These are phyloP conservation scores for Clavariopsis aquatica DNA, from an alignment of 495 filamentous ascomycete genomes.

Conservation along the genomic window DNA sequence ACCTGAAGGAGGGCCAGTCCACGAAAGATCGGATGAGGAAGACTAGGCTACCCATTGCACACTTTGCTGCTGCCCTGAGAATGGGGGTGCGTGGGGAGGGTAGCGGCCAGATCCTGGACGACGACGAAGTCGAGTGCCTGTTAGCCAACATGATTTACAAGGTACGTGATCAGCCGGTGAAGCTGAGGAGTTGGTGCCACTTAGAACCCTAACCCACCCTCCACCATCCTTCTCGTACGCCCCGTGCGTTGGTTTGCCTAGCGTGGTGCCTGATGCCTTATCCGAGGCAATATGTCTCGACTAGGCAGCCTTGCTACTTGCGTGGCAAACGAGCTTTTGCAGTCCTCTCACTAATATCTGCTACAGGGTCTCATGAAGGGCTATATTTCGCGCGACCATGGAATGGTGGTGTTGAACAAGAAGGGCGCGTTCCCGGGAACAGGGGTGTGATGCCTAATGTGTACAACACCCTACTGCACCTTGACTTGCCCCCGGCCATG, in stretches of 20 bases:
- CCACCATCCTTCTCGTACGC: slow-evolving; percentile 17
- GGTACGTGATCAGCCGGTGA: slow-evolving; percentile 54
- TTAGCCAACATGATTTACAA: slow-evolving; percentile 96
- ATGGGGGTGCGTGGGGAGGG: slow-evolving; percentile 49
- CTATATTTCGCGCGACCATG: slow-evolving; percentile 88
- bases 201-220: slow-evolving; percentile 35
- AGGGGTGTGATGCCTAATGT: slow-evolving; percentile 59
- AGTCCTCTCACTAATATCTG: slow-evolving; percentile 17
- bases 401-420: slow-evolving; percentile 88
- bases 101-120: slow-evolving; percentile 64
- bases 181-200: slow-evolving; percentile 18
- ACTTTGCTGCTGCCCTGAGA: slow-evolving; percentile 70
- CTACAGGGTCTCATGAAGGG: slow-evolving; percentile 89
- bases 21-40: slow-evolving; percentile 55
- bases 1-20: slow-evolving; percentile 64
- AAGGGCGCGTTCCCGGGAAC: slow-evolving; percentile 94
- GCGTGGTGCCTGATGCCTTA: slow-evolving; percentile 9
- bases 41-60: slow-evolving; percentile 75
- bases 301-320: slow-evolving; percentile 15
- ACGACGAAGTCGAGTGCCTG: slow-evolving; percentile 93
- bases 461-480: slow-evolving; percentile 19
- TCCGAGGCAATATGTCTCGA: slow-evolving; percentile 10
- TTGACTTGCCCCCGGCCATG: slow-evolving; percentile 2
- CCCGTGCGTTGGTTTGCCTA: slow-evolving; percentile 10
- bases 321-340: slow-evolving; percentile 14